These are phyloP conservation scores for Pestalotiopsis sp. DNA, from an alignment of 2,329 filamentous ascomycete species.

Conservation along the genomic window DNA sequence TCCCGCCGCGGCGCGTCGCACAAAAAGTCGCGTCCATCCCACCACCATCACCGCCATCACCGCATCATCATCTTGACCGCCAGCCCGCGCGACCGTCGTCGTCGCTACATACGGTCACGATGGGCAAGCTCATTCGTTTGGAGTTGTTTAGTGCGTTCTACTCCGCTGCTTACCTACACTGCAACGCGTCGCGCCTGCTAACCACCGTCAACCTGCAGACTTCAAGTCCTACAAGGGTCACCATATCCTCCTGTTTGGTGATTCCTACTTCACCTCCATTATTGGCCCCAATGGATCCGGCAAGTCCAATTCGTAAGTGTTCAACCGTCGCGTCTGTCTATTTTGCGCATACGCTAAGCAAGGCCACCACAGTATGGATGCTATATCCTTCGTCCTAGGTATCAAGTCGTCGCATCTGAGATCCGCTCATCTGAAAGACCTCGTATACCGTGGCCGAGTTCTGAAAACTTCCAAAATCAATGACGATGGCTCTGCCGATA, in stretches of 20 bases:
- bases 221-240: slow-evolving; percentile 99
- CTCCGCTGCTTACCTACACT: slow-evolving; percentile 15
- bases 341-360: neutral
- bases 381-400: slow-evolving; percentile 97
- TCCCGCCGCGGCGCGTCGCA: slow-evolving; percentile 6
- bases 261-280: slow-evolving; percentile 98
- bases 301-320: slow-evolving; percentile 90
- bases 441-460: slow-evolving; percentile 94
- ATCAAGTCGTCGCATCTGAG: slow-evolving; percentile 98
- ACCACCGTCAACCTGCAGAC: slow-evolving; percentile 56
- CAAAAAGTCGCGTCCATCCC: slow-evolving; percentile 13
- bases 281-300: slow-evolving; percentile 99
- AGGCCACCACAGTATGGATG: slow-evolving; percentile 78
- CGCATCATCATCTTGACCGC: neutral
- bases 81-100: neutral
- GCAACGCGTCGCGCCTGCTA: slow-evolving; percentile 8
- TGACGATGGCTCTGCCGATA: slow-evolving; percentile 77
- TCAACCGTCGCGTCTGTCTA: neutral
- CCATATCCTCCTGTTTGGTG: slow-evolving; percentile 90
- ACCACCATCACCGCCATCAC: slow-evolving; percentile 12
- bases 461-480: slow-evolving; percentile 92
- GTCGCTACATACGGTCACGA: slow-evolving; percentile 48
- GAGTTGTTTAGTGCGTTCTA: slow-evolving; percentile 81
- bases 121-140: slow-evolving; percentile 95
- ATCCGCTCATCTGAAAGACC: slow-evolving; percentile 88